These are phyloP conservation scores for Colletotrichum filicis DNA, from an alignment of 2,329 filamentous ascomycete genomes.

Conservation along the genomic window DNA sequence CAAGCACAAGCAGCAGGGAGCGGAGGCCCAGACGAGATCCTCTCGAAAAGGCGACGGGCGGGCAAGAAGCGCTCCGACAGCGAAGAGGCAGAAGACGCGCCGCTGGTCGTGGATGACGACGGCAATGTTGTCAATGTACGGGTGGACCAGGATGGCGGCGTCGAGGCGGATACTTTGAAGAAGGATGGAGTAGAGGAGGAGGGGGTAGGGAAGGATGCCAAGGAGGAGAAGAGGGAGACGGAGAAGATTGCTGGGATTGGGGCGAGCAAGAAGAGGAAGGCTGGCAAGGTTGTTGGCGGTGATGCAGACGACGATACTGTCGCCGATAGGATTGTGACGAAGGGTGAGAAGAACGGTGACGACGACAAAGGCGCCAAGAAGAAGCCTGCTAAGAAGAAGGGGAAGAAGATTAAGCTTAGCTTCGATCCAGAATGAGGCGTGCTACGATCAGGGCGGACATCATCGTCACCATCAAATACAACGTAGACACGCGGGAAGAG, in stretches of 20 bases:
- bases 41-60: slow-evolving; percentile 61
- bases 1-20: slow-evolving; percentile 62
- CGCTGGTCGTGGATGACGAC: slow-evolving; percentile 78
- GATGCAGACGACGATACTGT: slow-evolving; percentile 41
- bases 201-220: slow-evolving; percentile 33
- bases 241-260: slow-evolving; percentile 54
- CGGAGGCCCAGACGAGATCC: slow-evolving; percentile 62
- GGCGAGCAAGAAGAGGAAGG: slow-evolving; percentile 64
- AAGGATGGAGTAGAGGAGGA: slow-evolving; percentile 40
- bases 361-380: slow-evolving; percentile 38
- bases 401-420: slow-evolving; percentile 75
- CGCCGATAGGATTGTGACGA: slow-evolving; percentile 49
- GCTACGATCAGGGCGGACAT: background rate
- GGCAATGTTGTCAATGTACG: slow-evolving; percentile 70
- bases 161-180: slow-evolving; percentile 44
- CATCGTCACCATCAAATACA: background rate
- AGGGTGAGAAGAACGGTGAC: slow-evolving; percentile 61
- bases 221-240: slow-evolving; percentile 43
- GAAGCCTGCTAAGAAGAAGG: slow-evolving; percentile 54
- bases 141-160: slow-evolving; percentile 55
- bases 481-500: background rate
- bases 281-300: slow-evolving; percentile 59
- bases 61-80: slow-evolving; percentile 67
- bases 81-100: slow-evolving; percentile 80
- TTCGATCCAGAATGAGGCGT: slow-evolving; percentile 51